Conservation (phyloP, 768 basidiomycete species). For the Multifurca ochricompacta region DNA sequence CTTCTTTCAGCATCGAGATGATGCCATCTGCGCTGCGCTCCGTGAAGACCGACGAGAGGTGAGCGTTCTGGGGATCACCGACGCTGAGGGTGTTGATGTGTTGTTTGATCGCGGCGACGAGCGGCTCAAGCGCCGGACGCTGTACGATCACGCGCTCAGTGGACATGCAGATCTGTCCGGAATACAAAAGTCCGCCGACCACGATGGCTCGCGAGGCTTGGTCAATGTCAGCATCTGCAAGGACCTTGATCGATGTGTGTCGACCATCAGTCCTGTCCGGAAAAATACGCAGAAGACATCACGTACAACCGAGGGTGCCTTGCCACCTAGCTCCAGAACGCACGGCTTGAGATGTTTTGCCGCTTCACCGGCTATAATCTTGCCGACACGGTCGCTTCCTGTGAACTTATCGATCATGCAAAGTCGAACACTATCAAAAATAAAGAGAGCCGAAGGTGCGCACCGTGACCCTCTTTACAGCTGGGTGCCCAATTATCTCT, state of each 20-base stretch:
- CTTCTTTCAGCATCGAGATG: slow-evolving; percentile 37
- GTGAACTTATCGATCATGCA: slow-evolving; percentile 39
- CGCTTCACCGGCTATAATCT: slow-evolving; percentile 45
- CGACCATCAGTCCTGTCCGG: not conserved
- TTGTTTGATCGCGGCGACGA: slow-evolving; percentile 32
- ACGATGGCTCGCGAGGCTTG: slow-evolving; percentile 45
- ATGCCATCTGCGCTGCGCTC: slow-evolving; percentile 39
- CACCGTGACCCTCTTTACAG: slow-evolving; percentile 47
- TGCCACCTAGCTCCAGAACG: slow-evolving; percentile 49
- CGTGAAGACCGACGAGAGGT: slow-evolving; percentile 37
- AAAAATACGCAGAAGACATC: not conserved
- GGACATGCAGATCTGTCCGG: slow-evolving; percentile 53
- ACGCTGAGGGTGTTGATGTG: slow-evolving; percentile 31
- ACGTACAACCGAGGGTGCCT: slow-evolving; percentile 45
- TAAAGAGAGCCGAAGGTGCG: slow-evolving; percentile 10
- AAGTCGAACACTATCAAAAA: not conserved
- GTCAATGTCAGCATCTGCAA: slow-evolving; percentile 44
- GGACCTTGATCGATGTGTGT: slow-evolving; percentile 29
- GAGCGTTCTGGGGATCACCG: slow-evolving; percentile 28
- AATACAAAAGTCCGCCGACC: slow-evolving; percentile 37
- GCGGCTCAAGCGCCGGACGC: slow-evolving; percentile 30
- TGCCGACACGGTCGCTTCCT: slow-evolving; percentile 48
- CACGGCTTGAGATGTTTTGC: slow-evolving; percentile 50
- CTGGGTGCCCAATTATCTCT: slow-evolving; percentile 48
- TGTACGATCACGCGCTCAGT: slow-evolving; percentile 52